Evolutionary conservation across 2,329 filamentous ascomycete genomes (phyloP).

Genomic region (Cucurbitaria berberidis): DNA sequence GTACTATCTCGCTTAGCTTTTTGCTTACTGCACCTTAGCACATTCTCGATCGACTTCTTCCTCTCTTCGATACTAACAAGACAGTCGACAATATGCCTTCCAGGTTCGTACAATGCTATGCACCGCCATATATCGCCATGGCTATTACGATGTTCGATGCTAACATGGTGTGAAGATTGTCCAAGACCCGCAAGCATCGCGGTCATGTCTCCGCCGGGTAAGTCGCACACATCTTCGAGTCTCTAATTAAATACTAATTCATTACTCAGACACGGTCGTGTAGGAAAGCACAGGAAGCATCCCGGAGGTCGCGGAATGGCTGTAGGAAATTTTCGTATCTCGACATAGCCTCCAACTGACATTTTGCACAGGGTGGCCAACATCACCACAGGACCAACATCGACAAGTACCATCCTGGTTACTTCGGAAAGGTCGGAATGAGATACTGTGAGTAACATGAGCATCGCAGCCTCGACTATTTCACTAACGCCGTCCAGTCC

Average conservation of each 20-base stretch:
- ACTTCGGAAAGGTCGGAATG: constrained; percentile 95
- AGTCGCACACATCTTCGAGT: no score
- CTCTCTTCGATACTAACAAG: constrained; percentile 39
- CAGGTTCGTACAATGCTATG: constrained; percentile 28
- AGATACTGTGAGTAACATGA: constrained; percentile 27
- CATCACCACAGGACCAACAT: constrained; percentile 97
- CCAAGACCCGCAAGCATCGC: constrained; percentile 61
- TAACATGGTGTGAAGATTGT: constrained; percentile 21
- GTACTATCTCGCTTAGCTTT: constrained; percentile 24
- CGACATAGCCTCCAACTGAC: no score
- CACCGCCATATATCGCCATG: no score
- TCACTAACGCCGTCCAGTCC: constrained; percentile 60
- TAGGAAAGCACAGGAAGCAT: constrained; percentile 89
- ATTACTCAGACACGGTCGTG: constrained; percentile 95
- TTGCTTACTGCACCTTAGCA: constrained; percentile 16
- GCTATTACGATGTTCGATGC: neutral
- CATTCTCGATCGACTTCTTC: no score
- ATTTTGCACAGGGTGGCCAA: no score
- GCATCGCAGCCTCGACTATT: constrained; percentile 54
- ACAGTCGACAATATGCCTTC: constrained; percentile 43
- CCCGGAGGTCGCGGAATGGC: constrained; percentile 80
- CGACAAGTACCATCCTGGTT: constrained; percentile 96
- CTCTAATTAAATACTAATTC: no score
- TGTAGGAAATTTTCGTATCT: no score
- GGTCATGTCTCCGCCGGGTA: constrained; percentile 98